phyloP scores from a whole-genome alignment of 2,329 filamentous ascomycete species.

The Ceratocystis ficicola region DNA sequence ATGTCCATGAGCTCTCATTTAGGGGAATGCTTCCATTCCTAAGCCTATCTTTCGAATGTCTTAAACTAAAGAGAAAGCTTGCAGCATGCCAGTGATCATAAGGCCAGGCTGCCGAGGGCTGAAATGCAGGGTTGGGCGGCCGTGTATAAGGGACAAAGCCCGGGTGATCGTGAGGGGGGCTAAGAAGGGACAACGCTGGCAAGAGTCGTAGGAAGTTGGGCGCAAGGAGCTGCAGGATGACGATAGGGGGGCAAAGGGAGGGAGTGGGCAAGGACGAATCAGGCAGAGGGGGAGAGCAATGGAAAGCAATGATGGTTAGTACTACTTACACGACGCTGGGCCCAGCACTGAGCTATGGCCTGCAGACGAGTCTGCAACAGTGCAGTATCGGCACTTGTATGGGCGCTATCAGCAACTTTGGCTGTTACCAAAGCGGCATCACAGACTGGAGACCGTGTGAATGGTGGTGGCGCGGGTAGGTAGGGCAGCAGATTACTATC shows the following conservation, averaged over 20 bases:
- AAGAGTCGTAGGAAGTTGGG: no score
- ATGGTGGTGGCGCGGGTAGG: neutral
- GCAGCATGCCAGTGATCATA: neutral
- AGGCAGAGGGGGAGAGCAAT: neutral
- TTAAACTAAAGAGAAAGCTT: neutral
- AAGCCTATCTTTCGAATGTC: neutral
- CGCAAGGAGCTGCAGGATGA: no score
- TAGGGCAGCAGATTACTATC: neutral
- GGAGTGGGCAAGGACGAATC: neutral
- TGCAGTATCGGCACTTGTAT: neutral
- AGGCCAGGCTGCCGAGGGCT: neutral
- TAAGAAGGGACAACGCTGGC: no score
- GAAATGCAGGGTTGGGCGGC: neutral
- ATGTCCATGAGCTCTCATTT: neutral
- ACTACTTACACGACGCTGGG: neutral
- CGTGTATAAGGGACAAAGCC: neutral
- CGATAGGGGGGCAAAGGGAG: no score
- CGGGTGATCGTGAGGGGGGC: neutral
- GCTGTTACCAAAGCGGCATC: neutral
- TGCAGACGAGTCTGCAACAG: neutral
- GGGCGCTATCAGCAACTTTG: neutral
- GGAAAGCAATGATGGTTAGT: neutral
- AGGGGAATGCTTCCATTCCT: neutral
- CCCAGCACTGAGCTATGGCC: constrained; percentile 5
- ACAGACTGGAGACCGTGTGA: neutral